Percentiles rank a stretch among this genome's conserved stretches.
phyloP scores from a whole-genome alignment of 306 rosid genomes.

The Malus fusca region DNA sequence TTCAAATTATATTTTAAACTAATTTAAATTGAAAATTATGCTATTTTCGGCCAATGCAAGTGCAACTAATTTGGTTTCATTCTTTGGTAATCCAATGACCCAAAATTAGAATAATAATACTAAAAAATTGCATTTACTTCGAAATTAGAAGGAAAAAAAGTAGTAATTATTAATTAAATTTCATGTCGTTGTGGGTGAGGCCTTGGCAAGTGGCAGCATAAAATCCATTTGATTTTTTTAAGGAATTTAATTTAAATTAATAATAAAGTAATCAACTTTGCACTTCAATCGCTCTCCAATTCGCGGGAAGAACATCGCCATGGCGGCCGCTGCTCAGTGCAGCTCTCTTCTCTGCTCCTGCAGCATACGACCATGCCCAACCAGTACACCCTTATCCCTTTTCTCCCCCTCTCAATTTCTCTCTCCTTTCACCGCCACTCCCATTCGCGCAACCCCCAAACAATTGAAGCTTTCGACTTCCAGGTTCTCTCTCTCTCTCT shows the following conservation, averaged over 20 bases:
- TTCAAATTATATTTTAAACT: no score
- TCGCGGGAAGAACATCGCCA: conserved; percentile 17
- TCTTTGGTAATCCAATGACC: background rate
- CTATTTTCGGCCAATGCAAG: no score
- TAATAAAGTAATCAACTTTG: background rate
- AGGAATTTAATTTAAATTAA: background rate
- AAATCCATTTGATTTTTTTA: conserved; percentile 7
- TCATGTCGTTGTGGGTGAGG: conserved; percentile 12
- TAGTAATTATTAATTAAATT: background rate
- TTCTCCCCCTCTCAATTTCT: conserved; percentile 13
- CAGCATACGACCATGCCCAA: conserved; percentile 25
- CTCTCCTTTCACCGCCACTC: conserved; percentile 13
- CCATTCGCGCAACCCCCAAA: conserved; percentile 17
- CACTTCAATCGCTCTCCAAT: background rate
- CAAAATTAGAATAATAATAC: background rate
- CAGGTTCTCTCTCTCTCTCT: conserved; percentile 48
- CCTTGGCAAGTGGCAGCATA: conserved; percentile 32
- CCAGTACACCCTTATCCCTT: conserved; percentile 19
- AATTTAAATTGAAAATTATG: no score
- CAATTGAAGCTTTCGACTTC: conserved; percentile 26
- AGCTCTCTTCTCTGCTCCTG: conserved; percentile 26
- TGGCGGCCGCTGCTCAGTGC: conserved; percentile 62
- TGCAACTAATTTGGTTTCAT: background rate
- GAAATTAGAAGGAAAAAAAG: background rate
- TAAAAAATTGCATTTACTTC: background rate